Percentiles rank a stretch among this genome's conserved stretches.
These are phyloP conservation scores for Colletotrichum aenigma DNA, from an alignment of 2,329 filamentous ascomycete genomes.

Conservation along the genomic window DNA sequence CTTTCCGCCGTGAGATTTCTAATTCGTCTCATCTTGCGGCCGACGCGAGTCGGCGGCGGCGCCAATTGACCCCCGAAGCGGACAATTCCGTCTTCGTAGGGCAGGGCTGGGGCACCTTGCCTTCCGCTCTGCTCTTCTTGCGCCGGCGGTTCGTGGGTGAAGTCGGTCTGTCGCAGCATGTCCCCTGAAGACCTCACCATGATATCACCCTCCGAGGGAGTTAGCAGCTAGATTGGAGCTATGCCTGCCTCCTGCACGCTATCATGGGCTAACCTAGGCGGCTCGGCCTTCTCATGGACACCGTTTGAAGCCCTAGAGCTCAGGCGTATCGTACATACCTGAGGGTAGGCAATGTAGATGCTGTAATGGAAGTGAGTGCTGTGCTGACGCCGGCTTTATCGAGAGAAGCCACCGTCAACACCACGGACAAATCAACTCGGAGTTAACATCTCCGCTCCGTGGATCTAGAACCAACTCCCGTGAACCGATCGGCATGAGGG, in stretches of 20 bases:
- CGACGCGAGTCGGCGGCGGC: neutral
- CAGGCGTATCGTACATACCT: neutral
- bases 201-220: neutral
- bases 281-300: neutral
- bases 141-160: neutral
- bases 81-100: neutral
- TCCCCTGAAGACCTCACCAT: neutral
- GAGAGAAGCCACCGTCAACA: neutral
- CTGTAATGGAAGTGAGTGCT: neutral
- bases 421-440: neutral
- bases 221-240: neutral
- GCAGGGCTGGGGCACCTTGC: neutral
- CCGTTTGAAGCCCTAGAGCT: neutral
- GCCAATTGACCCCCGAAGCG: neutral
- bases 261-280: neutral
- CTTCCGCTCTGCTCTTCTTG: neutral
- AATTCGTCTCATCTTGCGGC: conserved; percentile 8
- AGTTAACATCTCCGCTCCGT: neutral
- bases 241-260: neutral
- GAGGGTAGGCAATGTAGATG: neutral
- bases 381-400: neutral
- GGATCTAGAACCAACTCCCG: neutral
- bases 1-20: conserved; percentile 15
- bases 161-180: neutral
- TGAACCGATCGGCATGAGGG: neutral